Percentiles rank a stretch among this genome's conserved stretches.
Evolutionary conservation across 768 basidiomycete genomes (phyloP).

Genomic region (Gloeophyllum trabeum): DNA sequence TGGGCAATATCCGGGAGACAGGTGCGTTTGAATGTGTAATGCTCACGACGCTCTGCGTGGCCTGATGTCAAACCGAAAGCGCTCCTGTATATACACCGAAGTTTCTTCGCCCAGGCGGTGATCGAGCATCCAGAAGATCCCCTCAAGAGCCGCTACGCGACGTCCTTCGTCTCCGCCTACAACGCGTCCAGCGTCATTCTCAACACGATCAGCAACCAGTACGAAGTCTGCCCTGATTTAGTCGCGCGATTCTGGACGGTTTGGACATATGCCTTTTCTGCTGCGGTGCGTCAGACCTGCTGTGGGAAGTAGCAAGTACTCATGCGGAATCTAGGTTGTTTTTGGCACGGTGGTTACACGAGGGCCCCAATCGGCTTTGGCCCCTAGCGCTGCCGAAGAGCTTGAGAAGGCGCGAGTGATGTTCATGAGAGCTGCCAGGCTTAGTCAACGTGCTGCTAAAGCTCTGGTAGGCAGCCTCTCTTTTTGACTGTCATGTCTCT

Average conservation of each 20-base stretch:
- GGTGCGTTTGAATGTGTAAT: constrained; percentile 15
- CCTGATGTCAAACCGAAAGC: constrained; percentile 16
- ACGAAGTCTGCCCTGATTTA: constrained; percentile 30
- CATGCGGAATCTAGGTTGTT: constrained; percentile 38
- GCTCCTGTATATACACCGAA: constrained; percentile 51
- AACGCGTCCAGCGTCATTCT: constrained; percentile 47
- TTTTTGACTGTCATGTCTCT: constrained; percentile 2
- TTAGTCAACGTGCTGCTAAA: constrained; percentile 52
- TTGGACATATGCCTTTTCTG: constrained; percentile 52
- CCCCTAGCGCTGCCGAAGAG: constrained; percentile 54
- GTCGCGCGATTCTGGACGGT: constrained; percentile 47
- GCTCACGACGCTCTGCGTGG: background rate
- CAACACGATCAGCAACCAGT: constrained; percentile 37
- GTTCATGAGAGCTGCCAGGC: constrained; percentile 46
- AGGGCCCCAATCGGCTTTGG: constrained; percentile 58
- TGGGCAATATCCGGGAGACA: constrained; percentile 24
- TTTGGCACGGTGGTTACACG: constrained; percentile 73
- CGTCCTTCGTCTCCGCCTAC: constrained; percentile 55
- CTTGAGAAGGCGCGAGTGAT: constrained; percentile 56
- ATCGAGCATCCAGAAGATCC: constrained; percentile 59
- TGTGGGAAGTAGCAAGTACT: constrained; percentile 8
- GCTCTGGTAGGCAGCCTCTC: constrained; percentile 39
- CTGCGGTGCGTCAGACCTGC: constrained; percentile 33
- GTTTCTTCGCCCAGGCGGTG: constrained; percentile 64
- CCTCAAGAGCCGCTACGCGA: constrained; percentile 50